Evolutionary conservation across 1,139 yeast genomes (phyloP).

Genomic region (Lodderomyces orthopsilosis): DNA sequence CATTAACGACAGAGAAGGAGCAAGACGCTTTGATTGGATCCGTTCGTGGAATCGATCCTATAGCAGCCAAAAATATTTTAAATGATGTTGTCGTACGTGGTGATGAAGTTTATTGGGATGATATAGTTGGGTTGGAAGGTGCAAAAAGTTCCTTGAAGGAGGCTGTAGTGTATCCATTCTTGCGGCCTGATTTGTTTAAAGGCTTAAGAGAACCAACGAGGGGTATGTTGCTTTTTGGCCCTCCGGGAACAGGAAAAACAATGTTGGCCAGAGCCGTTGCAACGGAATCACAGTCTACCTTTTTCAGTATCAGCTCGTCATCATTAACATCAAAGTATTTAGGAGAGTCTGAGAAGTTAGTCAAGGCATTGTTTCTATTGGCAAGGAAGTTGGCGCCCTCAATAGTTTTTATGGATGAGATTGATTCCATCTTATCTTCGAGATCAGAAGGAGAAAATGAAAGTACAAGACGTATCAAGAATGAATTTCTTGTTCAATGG

Average conservation of each 20-base stretch:
- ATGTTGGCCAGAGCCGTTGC: constrained; percentile 98
- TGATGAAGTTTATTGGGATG: constrained; percentile 96
- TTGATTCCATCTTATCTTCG: constrained; percentile 84
- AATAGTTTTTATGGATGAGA: constrained; percentile 86
- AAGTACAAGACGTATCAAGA: constrained; percentile 85
- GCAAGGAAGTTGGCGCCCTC: constrained; percentile 90
- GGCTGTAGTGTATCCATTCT: constrained; percentile 93
- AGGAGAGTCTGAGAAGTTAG: constrained; percentile 94
- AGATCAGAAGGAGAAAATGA: constrained; percentile 91
- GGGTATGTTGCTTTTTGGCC: constrained; percentile 95
- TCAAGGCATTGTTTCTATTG: constrained; percentile 78
- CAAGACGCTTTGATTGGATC: constrained; percentile 50
- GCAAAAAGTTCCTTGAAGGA: constrained; percentile 91
- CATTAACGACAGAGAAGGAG: constrained; percentile 55
- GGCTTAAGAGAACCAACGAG: constrained; percentile 95
- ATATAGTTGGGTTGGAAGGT: constrained; percentile 87
- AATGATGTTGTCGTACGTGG: constrained; percentile 92
- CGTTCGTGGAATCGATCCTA: constrained; percentile 41
- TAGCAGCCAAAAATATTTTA: constrained; percentile 61
- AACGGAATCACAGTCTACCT: constrained; percentile 91
- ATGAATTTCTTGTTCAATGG: constrained; percentile 96
- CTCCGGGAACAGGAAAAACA: constrained; percentile 98
- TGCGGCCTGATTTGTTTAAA: constrained; percentile 87
- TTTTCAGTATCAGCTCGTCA: constrained; percentile 89
- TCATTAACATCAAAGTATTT: constrained; percentile 87